A percentile compares a stretch with the other conserved stretches of the same genome.
phyloP scores from a whole-genome alignment of 2,329 filamentous ascomycete genomes.

The Dactylonectria estremocensis region DNA sequence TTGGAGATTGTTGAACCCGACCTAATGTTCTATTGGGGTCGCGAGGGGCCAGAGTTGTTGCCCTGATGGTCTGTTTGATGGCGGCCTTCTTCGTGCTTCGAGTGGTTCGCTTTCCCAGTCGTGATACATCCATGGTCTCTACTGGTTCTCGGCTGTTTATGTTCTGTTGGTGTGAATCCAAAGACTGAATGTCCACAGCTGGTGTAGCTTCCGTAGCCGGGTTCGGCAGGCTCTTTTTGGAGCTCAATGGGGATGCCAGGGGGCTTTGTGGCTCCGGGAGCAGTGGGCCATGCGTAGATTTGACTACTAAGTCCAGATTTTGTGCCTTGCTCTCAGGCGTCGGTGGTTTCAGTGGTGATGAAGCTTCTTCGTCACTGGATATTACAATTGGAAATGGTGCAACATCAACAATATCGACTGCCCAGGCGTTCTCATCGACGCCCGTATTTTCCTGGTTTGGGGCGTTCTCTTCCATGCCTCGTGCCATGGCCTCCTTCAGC shows the following conservation, averaged over 20 bases:
- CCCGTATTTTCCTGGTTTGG: neutral
- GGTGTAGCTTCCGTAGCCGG: no score
- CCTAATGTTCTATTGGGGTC: slow-evolving; percentile 15
- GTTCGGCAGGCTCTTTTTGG: neutral
- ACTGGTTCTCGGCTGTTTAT: neutral
- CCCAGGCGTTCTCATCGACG: slow-evolving; percentile 1
- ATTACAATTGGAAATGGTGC: slow-evolving; percentile 34
- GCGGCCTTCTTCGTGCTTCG: slow-evolving; percentile 18
- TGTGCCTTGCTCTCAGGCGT: neutral
- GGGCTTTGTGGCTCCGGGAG: neutral
- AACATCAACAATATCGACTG: neutral
- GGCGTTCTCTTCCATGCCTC: neutral
- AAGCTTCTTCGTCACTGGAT: slow-evolving; percentile 35
- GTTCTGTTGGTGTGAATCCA: neutral
- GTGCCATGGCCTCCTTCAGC: neutral
- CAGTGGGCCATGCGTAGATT: neutral
- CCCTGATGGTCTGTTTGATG: neutral
- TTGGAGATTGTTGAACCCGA: neutral
- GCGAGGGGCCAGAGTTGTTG: slow-evolving; percentile 13
- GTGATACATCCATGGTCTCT: neutral
- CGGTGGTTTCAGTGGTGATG: neutral
- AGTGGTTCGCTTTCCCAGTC: slow-evolving; percentile 1
- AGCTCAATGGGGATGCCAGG: neutral
- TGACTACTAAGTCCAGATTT: neutral
- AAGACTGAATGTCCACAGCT: neutral